These are phyloP conservation scores for Aaosphaeria pasadenensis DNA, from an alignment of 2,329 filamentous ascomycete genomes.

Conservation along the genomic window DNA sequence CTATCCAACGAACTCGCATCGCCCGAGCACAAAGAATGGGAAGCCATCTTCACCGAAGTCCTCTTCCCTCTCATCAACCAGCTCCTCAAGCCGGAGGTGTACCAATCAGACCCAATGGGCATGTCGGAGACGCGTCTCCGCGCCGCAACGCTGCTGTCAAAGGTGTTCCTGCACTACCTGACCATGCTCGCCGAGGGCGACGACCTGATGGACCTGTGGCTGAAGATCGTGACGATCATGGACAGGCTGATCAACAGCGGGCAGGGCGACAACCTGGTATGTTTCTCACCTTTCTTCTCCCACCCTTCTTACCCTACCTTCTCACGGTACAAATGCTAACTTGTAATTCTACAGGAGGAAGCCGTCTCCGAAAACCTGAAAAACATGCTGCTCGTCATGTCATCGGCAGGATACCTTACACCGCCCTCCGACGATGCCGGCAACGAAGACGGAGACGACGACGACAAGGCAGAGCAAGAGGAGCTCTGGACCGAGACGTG, in stretches of 20 bases:
- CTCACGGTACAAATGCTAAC: constrained; percentile 5
- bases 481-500: constrained; percentile 61
- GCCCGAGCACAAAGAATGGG: constrained; percentile 88
- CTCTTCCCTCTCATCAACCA: constrained; percentile 86
- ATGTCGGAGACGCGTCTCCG: constrained; percentile 97
- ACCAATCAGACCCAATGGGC: constrained; percentile 82
- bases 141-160: constrained; percentile 85
- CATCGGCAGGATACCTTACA: constrained; percentile 79
- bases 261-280: constrained; percentile 81
- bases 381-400: constrained; percentile 94
- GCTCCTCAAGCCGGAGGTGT: constrained; percentile 90
- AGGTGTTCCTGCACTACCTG: constrained; percentile 92
- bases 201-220: constrained; percentile 87
- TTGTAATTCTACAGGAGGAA: constrained; percentile 64
- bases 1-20: constrained; percentile 80
- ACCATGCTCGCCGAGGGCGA: constrained; percentile 81
- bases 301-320: no score
- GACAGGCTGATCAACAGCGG: constrained; percentile 95
- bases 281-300: constrained; percentile 33
- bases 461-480: constrained; percentile 43
- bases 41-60: constrained; percentile 89
- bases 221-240: constrained; percentile 89
- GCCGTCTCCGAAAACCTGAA: constrained; percentile 94
- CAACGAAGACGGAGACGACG: no score
- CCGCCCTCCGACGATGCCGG: constrained; percentile 53